A percentile compares a stretch with the other conserved stretches of the same genome.
Conservation (phyloP, 1,284 basidiomycete genomes). For the Ustilago hordei region DNA sequence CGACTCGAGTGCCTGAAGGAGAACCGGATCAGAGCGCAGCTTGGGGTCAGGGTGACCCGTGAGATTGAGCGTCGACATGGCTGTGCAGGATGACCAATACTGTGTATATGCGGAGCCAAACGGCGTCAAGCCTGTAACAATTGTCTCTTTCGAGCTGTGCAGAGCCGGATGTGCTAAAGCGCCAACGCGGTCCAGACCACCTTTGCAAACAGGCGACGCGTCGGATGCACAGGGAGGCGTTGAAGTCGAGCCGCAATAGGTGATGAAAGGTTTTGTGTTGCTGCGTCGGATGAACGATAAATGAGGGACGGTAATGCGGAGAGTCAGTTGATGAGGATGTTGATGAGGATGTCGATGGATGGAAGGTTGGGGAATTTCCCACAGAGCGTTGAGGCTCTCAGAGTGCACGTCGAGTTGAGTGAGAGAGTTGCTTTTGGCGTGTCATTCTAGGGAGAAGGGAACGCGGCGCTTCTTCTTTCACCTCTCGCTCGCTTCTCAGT, state of each 20-base stretch:
- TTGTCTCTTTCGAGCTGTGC: neutral
- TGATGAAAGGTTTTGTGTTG: neutral
- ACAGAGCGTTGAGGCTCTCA: neutral
- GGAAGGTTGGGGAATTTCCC: constrained; percentile 7
- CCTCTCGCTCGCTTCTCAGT: neutral
- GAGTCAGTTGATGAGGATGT: neutral
- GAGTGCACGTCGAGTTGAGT: constrained; percentile 13
- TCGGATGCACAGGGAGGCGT: constrained; percentile 1
- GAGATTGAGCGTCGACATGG: constrained; percentile 56
- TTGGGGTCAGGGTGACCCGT: constrained; percentile 52
- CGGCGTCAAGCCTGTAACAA: neutral
- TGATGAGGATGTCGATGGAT: constrained; percentile 1
- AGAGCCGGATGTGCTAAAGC: constrained; percentile 4
- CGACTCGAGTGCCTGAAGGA: constrained; percentile 48
- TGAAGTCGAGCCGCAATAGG: neutral
- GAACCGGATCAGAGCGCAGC: constrained; percentile 37
- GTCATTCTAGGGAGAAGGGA: neutral
- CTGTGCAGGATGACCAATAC: neutral
- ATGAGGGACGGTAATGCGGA: neutral
- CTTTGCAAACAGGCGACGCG: neutral
- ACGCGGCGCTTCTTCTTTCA: constrained; percentile 1
- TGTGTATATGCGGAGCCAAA: neutral
- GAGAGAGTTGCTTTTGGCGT: neutral
- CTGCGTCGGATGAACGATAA: neutral
- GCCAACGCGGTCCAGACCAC: neutral